Evolutionary conservation across 192 early-diverging fungal genomes (phyloP).

Genomic region (Chytriomyces confervae): DNA sequence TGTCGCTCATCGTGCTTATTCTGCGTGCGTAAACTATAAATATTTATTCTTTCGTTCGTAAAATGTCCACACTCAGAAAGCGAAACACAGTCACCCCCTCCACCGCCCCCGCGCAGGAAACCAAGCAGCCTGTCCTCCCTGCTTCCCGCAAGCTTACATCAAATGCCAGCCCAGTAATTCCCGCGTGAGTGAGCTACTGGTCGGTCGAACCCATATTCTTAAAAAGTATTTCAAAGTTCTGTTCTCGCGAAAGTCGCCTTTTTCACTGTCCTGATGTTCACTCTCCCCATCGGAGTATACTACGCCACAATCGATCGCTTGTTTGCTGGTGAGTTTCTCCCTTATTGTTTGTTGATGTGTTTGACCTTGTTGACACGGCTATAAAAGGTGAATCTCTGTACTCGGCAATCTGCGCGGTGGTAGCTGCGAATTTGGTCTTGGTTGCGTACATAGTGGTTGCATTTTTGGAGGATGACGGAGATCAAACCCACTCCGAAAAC

Average conservation of each 20-base stretch:
- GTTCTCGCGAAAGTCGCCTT: constrained; percentile 38
- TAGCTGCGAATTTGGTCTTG: constrained; percentile 40
- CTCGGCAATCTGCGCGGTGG: constrained; percentile 32
- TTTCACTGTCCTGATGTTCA: constrained; percentile 42
- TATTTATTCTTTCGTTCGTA: no score
- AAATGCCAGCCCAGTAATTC: no score
- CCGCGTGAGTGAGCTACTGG: background rate
- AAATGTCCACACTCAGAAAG: no score
- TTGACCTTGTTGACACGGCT: background rate
- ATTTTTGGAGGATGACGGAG: constrained; percentile 35
- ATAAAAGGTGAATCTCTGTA: constrained; percentile 34
- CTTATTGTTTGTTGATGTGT: background rate
- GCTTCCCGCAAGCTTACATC: background rate
- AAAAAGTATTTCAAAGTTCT: constrained; percentile 24
- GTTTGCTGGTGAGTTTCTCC: constrained; percentile 25
- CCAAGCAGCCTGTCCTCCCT: background rate
- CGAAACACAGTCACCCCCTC: background rate
- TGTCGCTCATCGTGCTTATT: no score
- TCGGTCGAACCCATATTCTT: background rate
- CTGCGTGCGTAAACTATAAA: no score
- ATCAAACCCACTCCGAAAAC: no score
- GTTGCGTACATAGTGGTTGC: constrained; percentile 41
- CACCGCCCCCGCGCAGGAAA: background rate
- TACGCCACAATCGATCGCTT: constrained; percentile 30
- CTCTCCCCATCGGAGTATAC: constrained; percentile 40